Conservation (phyloP, 768 basidiomycete genomes). For the Termitomyces sp. region DNA sequence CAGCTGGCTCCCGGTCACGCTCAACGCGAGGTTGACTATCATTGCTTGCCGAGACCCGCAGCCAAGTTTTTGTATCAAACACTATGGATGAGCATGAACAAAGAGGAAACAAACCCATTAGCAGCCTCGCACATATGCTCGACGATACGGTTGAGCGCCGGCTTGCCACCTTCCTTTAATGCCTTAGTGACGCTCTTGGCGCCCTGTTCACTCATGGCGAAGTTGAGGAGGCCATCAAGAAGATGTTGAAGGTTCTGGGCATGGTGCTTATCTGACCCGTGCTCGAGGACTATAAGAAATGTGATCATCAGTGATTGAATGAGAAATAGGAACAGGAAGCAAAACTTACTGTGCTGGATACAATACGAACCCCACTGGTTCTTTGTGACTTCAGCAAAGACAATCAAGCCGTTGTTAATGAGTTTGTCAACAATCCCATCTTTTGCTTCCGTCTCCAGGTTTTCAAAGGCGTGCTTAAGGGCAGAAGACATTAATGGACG, state of each 20-base stretch:
- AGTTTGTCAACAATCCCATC: conserved; percentile 81
- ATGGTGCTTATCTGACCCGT: conserved; percentile 72
- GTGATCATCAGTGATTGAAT: background rate
- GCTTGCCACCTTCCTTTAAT: conserved; percentile 77
- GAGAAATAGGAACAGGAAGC: background rate
- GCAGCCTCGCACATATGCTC: conserved; percentile 83
- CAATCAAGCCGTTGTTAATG: conserved; percentile 58
- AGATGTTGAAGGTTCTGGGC: conserved; percentile 75
- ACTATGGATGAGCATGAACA: conserved; percentile 5
- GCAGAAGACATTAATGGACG: background rate
- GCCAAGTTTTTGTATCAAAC: background rate
- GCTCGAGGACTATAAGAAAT: conserved; percentile 62
- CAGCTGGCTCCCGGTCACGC: conserved; percentile 78
- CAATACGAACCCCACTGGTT: conserved; percentile 91
- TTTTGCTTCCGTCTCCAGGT: conserved; percentile 27
- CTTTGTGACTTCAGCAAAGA: conserved; percentile 75
- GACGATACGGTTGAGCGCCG: conserved; percentile 68
- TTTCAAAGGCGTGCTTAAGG: background rate
- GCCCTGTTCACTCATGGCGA: conserved; percentile 78
- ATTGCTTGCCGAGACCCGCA: conserved; percentile 61
- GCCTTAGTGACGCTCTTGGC: conserved; percentile 84
- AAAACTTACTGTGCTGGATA: conserved; percentile 70
- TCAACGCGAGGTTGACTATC: conserved; percentile 81
- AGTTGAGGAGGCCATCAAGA: conserved; percentile 67
- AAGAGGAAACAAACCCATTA: conserved; percentile 49